A percentile compares a stretch with the other conserved stretches of the same genome.
Conservation (phyloP, 2,329 filamentous ascomycete genomes). For the Trichoderma oligosporum region DNA sequence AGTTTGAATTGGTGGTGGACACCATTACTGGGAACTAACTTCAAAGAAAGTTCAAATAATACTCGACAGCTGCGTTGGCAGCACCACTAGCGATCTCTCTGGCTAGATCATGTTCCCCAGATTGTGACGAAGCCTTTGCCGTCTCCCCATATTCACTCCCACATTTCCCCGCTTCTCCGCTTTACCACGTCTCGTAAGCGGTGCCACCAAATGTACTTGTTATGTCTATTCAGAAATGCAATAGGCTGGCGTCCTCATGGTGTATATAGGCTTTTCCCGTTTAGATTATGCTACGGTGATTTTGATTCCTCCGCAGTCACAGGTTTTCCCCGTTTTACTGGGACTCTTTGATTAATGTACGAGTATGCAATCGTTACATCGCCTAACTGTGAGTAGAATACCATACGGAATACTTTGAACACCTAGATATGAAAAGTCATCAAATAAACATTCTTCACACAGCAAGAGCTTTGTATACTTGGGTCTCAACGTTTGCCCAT, state of each 20-base stretch:
- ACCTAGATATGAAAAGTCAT: background rate
- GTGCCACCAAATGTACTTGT: too few relatives aligned
- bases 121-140: background rate
- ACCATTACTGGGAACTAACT: background rate
- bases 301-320: too few relatives aligned
- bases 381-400: too few relatives aligned
- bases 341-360: too few relatives aligned
- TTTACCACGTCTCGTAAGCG: background rate
- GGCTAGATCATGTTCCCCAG: background rate
- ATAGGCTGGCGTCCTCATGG: too few relatives aligned
- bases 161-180: background rate
- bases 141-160: background rate
- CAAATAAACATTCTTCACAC: background rate
- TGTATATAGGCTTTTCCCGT: too few relatives aligned
- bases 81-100: background rate
- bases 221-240: too few relatives aligned
- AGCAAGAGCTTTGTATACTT: constrained; percentile 1
- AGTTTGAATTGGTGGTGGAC: background rate
- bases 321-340: too few relatives aligned
- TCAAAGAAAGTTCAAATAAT: background rate
- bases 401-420: too few relatives aligned
- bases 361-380: too few relatives aligned
- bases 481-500: background rate
- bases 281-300: too few relatives aligned
- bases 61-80: background rate